These are phyloP conservation scores for Hyphopichia fennica DNA, from an alignment of 1,139 yeast species.

Conservation along the genomic window DNA sequence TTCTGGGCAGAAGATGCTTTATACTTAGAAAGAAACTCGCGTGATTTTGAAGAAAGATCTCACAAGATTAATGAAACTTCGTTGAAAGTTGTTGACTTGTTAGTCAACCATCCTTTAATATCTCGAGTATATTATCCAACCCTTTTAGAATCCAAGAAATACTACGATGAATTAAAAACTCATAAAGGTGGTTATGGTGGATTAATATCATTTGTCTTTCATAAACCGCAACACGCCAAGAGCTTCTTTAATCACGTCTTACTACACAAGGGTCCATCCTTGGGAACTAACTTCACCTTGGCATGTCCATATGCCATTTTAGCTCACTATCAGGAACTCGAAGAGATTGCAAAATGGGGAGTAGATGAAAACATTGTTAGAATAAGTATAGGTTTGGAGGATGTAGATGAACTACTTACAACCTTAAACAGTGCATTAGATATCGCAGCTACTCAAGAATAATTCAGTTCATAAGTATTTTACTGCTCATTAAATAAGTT, in stretches of 20 bases:
- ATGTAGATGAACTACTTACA: slow-evolving; percentile 50
- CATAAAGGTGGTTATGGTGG: slow-evolving; percentile 92
- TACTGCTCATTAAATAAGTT: no score
- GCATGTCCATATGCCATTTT: slow-evolving; percentile 90
- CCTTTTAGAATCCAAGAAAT: slow-evolving; percentile 49
- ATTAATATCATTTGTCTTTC: slow-evolving; percentile 73
- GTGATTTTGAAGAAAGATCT: slow-evolving; percentile 79
- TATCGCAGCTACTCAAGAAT: slow-evolving; percentile 35
- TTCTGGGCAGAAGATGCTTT: slow-evolving; percentile 96
- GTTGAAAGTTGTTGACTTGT: slow-evolving; percentile 52
- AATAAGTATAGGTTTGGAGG: slow-evolving; percentile 82
- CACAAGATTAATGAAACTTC: slow-evolving; percentile 68
- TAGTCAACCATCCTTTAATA: slow-evolving; percentile 48
- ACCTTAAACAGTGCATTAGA: slow-evolving; percentile 62
- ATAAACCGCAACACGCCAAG: slow-evolving; percentile 64
- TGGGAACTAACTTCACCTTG: slow-evolving; percentile 91
- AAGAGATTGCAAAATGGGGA: slow-evolving; percentile 81
- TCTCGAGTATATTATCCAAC: slow-evolving; percentile 73
- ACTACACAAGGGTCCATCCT: slow-evolving; percentile 88
- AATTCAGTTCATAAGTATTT: neutral
- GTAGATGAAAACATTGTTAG: slow-evolving; percentile 80
- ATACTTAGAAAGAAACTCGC: slow-evolving; percentile 85
- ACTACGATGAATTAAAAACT: slow-evolving; percentile 72
- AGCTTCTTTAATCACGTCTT: slow-evolving; percentile 72
- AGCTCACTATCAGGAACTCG: slow-evolving; percentile 85